Evolutionary conservation across 2,329 filamentous ascomycete species (phyloP).

Genomic region (Rhynchosporium secalis): DNA sequence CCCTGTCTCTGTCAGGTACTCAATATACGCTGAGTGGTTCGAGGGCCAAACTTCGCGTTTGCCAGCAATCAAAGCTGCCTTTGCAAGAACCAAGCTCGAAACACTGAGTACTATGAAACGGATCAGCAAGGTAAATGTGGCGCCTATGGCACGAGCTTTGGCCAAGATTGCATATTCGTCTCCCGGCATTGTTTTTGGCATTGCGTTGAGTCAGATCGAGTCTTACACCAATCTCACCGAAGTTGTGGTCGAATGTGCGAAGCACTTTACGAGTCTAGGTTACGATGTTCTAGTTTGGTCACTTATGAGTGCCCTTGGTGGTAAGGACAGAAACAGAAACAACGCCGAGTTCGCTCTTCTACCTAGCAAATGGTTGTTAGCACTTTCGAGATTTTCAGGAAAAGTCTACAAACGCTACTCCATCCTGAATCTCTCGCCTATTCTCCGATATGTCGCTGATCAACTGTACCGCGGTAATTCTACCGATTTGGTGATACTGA

Average conservation of each 20-base stretch:
- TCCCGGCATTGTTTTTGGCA: slow-evolving; percentile 86
- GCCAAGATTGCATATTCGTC: slow-evolving; percentile 92
- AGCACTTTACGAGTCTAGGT: slow-evolving; percentile 88
- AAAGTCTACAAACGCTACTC: slow-evolving; percentile 86
- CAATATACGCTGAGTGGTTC: slow-evolving; percentile 93
- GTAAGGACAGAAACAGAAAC: slow-evolving; percentile 62
- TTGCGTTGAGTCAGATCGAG: slow-evolving; percentile 87
- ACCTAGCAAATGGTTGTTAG: slow-evolving; percentile 89
- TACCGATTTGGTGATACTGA: slow-evolving; percentile 86
- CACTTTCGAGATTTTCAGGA: slow-evolving; percentile 86
- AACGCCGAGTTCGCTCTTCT: slow-evolving; percentile 65
- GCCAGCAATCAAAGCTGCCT: slow-evolving; percentile 76
- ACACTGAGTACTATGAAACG: slow-evolving; percentile 86
- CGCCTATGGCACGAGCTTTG: slow-evolving; percentile 81
- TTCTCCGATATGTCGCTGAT: slow-evolving; percentile 85
- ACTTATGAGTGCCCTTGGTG: slow-evolving; percentile 72
- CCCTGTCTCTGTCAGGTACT: slow-evolving; percentile 74
- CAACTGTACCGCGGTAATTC: slow-evolving; percentile 82
- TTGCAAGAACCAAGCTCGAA: slow-evolving; percentile 73
- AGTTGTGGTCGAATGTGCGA: slow-evolving; percentile 89
- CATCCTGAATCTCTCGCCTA: slow-evolving; percentile 77
- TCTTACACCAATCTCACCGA: slow-evolving; percentile 94
- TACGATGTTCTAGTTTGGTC: slow-evolving; percentile 96
- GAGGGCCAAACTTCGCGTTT: slow-evolving; percentile 73
- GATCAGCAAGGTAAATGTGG: slow-evolving; percentile 82